Conservation (phyloP, 2,329 filamentous ascomycete genomes). For the Cordyceps javanica region DNA sequence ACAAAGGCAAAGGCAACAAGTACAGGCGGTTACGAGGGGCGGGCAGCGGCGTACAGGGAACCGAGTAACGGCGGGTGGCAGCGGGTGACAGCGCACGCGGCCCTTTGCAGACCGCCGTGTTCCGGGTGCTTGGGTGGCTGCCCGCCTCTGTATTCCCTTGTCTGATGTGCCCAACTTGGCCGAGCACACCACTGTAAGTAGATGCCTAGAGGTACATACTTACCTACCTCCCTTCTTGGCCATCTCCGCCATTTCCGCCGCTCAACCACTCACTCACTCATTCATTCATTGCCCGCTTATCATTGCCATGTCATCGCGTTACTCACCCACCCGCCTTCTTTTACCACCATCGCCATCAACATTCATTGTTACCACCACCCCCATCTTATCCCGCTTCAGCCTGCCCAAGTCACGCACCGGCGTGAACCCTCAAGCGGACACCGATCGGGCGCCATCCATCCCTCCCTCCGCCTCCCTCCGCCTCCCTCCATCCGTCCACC, state of each 20-base stretch:
- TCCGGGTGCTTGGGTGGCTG: too few relatives aligned
- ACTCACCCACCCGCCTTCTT: not conserved
- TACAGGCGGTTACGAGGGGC: not conserved
- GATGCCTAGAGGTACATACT: too few relatives aligned
- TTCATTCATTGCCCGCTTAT: not conserved
- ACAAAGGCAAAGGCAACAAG: too few relatives aligned
- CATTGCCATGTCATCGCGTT: not conserved
- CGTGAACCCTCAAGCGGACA: not conserved
- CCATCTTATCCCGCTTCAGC: not conserved
- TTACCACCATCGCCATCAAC: not conserved
- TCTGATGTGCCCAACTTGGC: too few relatives aligned
- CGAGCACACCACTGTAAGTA: too few relatives aligned
- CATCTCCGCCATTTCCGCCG: too few relatives aligned
- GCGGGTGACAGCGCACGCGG: not conserved
- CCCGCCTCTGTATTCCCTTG: too few relatives aligned
- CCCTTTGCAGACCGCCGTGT: not conserved
- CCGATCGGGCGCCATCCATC: conserved; percentile 2
- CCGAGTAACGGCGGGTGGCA: not conserved
- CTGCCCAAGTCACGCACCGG: conserved; percentile 1
- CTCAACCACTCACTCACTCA: too few relatives aligned
- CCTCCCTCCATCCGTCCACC: not conserved
- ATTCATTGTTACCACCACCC: not conserved
- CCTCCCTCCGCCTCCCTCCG: not conserved
- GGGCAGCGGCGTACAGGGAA: not conserved
- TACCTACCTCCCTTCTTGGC: too few relatives aligned